These are phyloP conservation scores for Rhododendron griersonianum DNA, from an alignment of 148 eudicot species.

Conservation along the genomic window DNA sequence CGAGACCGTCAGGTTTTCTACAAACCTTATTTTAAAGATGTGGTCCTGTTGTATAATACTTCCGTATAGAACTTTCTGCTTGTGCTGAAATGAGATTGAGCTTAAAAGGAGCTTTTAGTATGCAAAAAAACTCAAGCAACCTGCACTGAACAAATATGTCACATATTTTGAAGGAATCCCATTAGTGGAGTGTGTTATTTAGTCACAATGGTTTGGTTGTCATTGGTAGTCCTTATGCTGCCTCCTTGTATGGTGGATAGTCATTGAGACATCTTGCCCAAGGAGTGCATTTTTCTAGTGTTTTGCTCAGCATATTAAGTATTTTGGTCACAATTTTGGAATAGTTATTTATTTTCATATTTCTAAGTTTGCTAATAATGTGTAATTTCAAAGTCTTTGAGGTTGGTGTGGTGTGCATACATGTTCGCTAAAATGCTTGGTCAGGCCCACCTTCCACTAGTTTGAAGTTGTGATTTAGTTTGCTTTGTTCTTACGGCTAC, in stretches of 20 bases:
- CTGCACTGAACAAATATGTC: background rate
- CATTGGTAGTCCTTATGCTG: background rate
- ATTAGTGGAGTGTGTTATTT: background rate
- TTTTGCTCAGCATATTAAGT: background rate
- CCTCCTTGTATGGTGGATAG: background rate
- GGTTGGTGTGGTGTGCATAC: background rate
- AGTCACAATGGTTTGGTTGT: background rate
- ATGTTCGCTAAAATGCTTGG: background rate
- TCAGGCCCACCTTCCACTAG: background rate
- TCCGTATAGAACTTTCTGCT: background rate
- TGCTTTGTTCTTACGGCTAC: background rate
- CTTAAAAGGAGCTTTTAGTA: background rate
- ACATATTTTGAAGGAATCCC: background rate
- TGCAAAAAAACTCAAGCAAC: background rate
- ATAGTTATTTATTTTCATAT: background rate
- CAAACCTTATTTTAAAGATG: background rate
- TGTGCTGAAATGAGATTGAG: background rate
- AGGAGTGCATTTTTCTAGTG: background rate
- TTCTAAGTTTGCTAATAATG: background rate
- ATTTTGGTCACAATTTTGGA: background rate
- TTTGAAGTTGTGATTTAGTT: background rate
- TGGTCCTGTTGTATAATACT: background rate
- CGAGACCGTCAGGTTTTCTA: conserved; percentile 74
- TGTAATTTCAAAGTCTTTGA: background rate
- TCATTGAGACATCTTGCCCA: background rate